Conservation (phyloP, 129 eudicot genomes). For the Lonicera japonica region DNA sequence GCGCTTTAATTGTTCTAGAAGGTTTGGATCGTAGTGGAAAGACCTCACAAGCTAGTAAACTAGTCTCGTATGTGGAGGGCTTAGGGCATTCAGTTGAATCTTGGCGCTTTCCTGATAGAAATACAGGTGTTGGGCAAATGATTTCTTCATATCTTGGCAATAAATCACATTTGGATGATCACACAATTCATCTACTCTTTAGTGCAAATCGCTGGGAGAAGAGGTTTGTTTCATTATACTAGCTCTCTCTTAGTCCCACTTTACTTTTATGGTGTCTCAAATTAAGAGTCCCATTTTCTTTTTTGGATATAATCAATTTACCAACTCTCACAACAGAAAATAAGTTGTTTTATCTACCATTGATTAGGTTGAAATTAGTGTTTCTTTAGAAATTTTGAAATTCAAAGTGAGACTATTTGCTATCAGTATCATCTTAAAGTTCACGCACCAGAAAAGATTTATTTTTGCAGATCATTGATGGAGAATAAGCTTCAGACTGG, state of each 20-base stretch:
- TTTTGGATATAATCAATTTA: too few species aligned
- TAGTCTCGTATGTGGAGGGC: conserved; percentile 40
- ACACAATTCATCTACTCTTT: conserved; percentile 68
- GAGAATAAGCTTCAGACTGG: conserved; percentile 76
- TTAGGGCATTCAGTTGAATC: conserved; percentile 54
- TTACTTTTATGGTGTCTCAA: too few species aligned
- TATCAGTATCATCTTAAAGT: too few species aligned
- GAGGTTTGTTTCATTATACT: conserved; percentile 37
- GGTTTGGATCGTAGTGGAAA: conserved; percentile 93
- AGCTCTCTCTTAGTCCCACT: too few species aligned
- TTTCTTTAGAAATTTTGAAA: too few species aligned
- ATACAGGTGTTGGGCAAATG: conserved; percentile 77
- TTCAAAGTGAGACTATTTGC: background rate
- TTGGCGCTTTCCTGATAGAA: conserved; percentile 91
- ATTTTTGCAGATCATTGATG: conserved; percentile 59
- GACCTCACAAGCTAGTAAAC: conserved; percentile 60
- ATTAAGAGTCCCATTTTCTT: too few species aligned
- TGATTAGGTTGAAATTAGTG: too few species aligned
- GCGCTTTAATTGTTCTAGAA: conserved; percentile 80
- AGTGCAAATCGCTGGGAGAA: conserved; percentile 98
- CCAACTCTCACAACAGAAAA: too few species aligned
- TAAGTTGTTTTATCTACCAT: too few species aligned
- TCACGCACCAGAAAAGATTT: too few species aligned
- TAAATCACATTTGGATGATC: conserved; percentile 80
- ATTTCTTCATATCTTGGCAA: conserved; percentile 79